Base-by-base conservation (phyloP, 495 filamentous ascomycete species). In the Delitschia confertaspora region DNA sequence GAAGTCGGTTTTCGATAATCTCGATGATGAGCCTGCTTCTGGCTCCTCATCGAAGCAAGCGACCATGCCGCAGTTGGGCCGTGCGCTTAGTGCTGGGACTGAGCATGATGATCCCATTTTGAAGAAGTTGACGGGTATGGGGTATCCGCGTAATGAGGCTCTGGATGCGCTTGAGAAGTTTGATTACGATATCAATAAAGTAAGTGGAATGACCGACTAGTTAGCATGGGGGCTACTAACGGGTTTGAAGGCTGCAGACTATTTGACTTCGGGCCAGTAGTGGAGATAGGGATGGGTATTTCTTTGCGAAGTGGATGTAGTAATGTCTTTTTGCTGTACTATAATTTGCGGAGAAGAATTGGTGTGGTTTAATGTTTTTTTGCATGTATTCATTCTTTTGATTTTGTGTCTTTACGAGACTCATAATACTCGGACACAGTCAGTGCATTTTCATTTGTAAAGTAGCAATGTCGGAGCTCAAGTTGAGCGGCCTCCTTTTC, bases 161-260 rank as follows among this genome's bases (percentile, higher is more conserved):
- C 68, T 96, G 22, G 70, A 68, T 41, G 91, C 91, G 24, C 65
- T 98, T 59, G 91, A 95, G 70, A 88, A 87, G 63, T 91, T 80
- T 64, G 88, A 95, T 59, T 94, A 95, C 64, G 88, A 95, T 65
- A 70, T 95, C 57, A 87, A 93, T 60, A 83, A 86, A 79, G 91
- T 95, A 69, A 69, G 78, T 65, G 16, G 19, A 31, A n/a, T 36
- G 33, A 39, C 22, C 18, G 2, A 25, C 4, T 22, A 11, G 1
- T 2, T 24, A n/a, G 3, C 17, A 21, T 39, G 17, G 4, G 17
- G n/a, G 20, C 10, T 9, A 14, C 23, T n/a, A n/a, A 27, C 14
- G 16, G 14, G 16, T 6, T 42, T 14, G 10, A 24, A 63, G 60
- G 60, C 60, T 16, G 58, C 59, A 4, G 60, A 63, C 39, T 57